Base-by-base conservation (phyloP, 179 eudicot species). In the Dionaea muscipula region DNA sequence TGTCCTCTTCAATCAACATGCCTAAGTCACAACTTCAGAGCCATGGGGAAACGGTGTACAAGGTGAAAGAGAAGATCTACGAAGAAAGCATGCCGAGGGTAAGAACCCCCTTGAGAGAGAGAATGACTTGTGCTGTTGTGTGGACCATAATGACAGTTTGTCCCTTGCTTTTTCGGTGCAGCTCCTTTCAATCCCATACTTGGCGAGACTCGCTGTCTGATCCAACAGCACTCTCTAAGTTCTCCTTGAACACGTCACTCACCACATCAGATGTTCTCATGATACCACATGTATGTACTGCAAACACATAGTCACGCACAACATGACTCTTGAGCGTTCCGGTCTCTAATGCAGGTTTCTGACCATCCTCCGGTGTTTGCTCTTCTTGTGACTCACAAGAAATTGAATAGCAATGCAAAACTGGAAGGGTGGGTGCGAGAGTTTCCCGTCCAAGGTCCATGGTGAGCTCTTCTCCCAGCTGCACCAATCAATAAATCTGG, bases 301-400 rank as follows among this genome's bases (percentile, higher is more conserved):
- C 43, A 4, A 39, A 39, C 17, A 16, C 43, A 9, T 39, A 31
- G 12, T 16, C 0, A 15, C 14, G 10, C 21, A 47, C 10, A 21
- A 9, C 26, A 11, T 22, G 11, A 9, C 4, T 22, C 15, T 23
- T 21, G 20, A 4, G 1, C 21, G 15, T 19, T 7, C 38, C 16
- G 7, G 20, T 33, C 11, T 16, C 7, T 25, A 1, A 15, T 26
- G 66, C 67, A 86, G 93, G 91, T 87, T 53, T 88, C 96, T 14
- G 94, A 88, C 70, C 96, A 88, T 65, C 96, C 94, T 16, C 91
- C 96, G 0, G 88, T 88, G 23, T 56, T 81, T 52, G 91, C 94
- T 3, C 67, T 88, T 59, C 94, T 85, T 62, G 96, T 64, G 87
- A 80, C 33, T 65, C 53, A 53, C 51, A 69, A 26, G 64, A 79